Conservation (phyloP, 2,329 filamentous ascomycete genomes). For the Apiospora sp. region DNA sequence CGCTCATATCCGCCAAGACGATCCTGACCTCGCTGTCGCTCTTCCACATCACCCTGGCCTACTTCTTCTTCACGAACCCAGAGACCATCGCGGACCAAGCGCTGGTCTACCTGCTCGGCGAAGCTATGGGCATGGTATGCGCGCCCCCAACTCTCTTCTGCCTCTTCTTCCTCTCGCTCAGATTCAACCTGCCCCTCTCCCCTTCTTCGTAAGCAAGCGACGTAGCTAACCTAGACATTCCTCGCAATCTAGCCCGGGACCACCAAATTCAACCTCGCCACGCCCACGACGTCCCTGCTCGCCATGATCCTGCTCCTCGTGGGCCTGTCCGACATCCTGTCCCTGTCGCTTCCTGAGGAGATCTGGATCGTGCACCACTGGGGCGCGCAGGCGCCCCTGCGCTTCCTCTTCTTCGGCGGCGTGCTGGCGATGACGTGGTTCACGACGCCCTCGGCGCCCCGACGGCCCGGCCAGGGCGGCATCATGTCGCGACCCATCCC, state of each 20-base stretch:
- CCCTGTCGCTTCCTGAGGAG: conserved; percentile 74
- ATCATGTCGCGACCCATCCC: conserved; percentile 46
- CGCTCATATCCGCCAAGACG: conserved; percentile 78
- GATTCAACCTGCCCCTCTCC: conserved; percentile 6
- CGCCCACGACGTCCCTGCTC: conserved; percentile 77
- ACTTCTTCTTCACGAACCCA: conserved; percentile 82
- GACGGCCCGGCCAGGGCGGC: conserved; percentile 48
- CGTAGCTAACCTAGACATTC: conserved; percentile 26
- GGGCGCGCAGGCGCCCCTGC: conserved; percentile 68
- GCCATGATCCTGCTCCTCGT: conserved; percentile 70
- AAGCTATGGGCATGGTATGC: conserved; percentile 81
- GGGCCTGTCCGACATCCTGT: conserved; percentile 70
- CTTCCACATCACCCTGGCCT: conserved; percentile 84
- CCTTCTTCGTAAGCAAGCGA: background rate
- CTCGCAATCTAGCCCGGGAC: conserved; percentile 62
- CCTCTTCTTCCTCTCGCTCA: background rate
- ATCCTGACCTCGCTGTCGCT: conserved; percentile 84
- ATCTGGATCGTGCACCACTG: conserved; percentile 69
- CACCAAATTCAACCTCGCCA: conserved; percentile 71
- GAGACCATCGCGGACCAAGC: conserved; percentile 78
- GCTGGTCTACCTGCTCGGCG: conserved; percentile 81
- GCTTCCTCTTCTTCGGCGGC: conserved; percentile 61
- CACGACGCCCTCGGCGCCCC: conserved; percentile 40
- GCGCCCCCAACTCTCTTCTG: background rate
- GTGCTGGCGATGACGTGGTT: conserved; percentile 62